Evolutionary conservation across 2,329 filamentous ascomycete genomes (phyloP), one percentile per base, ranked within the genome.

Genomic region (Monilinia fructicola): DNA sequence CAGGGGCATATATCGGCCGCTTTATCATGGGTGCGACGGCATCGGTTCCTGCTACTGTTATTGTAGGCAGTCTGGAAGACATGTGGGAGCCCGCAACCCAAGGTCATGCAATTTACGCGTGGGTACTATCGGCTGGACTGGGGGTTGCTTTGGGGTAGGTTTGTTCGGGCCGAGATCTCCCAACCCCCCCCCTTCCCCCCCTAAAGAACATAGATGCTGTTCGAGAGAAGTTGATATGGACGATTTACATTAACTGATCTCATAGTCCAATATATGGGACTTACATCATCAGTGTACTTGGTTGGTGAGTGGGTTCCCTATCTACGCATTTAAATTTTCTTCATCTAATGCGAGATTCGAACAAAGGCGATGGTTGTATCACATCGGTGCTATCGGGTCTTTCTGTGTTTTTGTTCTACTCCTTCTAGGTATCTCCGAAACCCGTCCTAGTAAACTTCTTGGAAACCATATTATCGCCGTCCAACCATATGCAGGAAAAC

Each of bases 21-120:
- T 77, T 82, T 46, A 28, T 80, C 5, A 78, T 78, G 4, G 82
- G 82, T 0, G 69, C 81, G 6, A 72, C 81, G 12, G 82, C 81
- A 0, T 80, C 82, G 4, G 78, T 82, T 16, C 82, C 82, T 2
- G 78, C 80, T 0, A 79, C 81, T 28, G 80, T 83, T 7, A 78
- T 80, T 11, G 77, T 79, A 0, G 81, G 82, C 1, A 81, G 79
- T 60, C 77, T 83, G 42, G 82, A 84, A 67, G 81, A 84, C 68
- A 78, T 84, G 72, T 83, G 79, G 74, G 79, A 82, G 65, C 76
- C 77, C 2, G 75, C 76, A 64, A 75, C 74, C n/a, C 76, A 82
- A 18, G 78, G 83, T 10, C 83, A 80, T 80, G 72, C 80, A 18
- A 76, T 84, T 11, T 80, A 79, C 64, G 71, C 78, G 9, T 83